Evolutionary conservation across 2,329 filamentous ascomycete genomes (phyloP), one percentile per base, ranked within the genome.

Genomic region (Epichloe glyceriae): DNA sequence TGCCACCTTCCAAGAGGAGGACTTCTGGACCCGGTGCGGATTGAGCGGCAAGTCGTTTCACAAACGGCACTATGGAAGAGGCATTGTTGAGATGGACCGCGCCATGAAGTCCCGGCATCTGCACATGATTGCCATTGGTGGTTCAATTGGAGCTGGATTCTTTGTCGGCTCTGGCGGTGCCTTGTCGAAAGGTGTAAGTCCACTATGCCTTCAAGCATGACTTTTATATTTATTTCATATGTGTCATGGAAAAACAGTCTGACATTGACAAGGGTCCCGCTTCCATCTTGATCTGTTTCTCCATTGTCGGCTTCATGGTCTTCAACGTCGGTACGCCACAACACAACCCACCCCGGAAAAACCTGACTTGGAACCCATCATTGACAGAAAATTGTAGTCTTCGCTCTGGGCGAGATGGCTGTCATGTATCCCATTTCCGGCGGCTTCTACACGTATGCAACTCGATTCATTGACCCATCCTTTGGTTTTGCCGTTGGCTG

Each of bases 71-170:
- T 65, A 63, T 56, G 62, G 62, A 45, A 22, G 50, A 8, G 61
- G 61, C 34, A 52, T 61, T 26, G 60, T 62, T 43, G 63, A 72
- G 57, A 63, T 74, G 45, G 69, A 73, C 55, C 67, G 68, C 47
- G 63, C 67, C 57, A 76, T 81, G 69, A 75, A 76, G 68, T 67
- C 70, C 48, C 74, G 78, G 55, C 78, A 81, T 64, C 64, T 81
- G 57, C 74, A 81, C 65, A 80, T 80, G 77, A 80, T 80, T 64
- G 75, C 76, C 59, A 79, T 80, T 51, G 76, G 76, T 60, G 78
- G 77, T 53, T 78, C 76, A 34, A 81, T 81, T 51, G 78, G 78
- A 63, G 78, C 78, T 61, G 78, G 78, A 67, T 79, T 81, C 69
- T 81, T 80, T 62, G 78, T 80, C 60, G 76, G 78, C 58, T 79